Base-by-base conservation (phyloP, 2,329 filamentous ascomycete species). In the Tympanopsis confertula region DNA sequence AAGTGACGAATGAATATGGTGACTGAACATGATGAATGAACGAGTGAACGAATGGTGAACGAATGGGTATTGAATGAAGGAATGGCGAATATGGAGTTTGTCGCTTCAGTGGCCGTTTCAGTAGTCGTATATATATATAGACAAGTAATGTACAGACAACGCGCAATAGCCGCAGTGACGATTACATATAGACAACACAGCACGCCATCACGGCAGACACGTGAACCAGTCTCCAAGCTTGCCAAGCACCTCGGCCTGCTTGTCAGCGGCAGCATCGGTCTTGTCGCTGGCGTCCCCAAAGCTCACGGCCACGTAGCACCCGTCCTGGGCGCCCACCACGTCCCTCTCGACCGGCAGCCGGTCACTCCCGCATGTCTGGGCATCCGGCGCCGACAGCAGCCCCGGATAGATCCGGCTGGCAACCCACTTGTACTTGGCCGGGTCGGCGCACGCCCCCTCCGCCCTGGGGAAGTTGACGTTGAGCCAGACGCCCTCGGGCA, bases 391-490 rank as follows among this genome's bases (percentile, higher is more conserved):
- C 2, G 57, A 59, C 0, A 58, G 52, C 38, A 75, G 53, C 2
- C 74, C 62, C 22, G 62, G 56, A 51, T 76, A 71, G 49, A 85
- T 74, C 15, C 79, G 65, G 35, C 64, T 76, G 20, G 84, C 57
- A 4, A 84, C 70, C 54, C 73, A 86, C 46, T 68, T 66, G 63
- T 82, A 81, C 38, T 77, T 57, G 20, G 58, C 57, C 0, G 66
- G 52, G 17, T 60, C 57, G 12, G 59, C 63, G 57, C 80, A 84
- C 37, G 54, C 52, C 4, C 57, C 54, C 2, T 50, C 56, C 1
- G 73, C 68, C 40, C 63, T 54, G 4, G 74, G 74, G 48, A 81
- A 82, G 57, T 85, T 85, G 47, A 85, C 77, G 45, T 84, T 85
- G 20, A 85, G 65, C 52, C 68, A 82, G 3, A 72, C 64, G 35